Base-by-base conservation (phyloP, 805 yeast genomes). In the Barnettozyma pratensis region DNA sequence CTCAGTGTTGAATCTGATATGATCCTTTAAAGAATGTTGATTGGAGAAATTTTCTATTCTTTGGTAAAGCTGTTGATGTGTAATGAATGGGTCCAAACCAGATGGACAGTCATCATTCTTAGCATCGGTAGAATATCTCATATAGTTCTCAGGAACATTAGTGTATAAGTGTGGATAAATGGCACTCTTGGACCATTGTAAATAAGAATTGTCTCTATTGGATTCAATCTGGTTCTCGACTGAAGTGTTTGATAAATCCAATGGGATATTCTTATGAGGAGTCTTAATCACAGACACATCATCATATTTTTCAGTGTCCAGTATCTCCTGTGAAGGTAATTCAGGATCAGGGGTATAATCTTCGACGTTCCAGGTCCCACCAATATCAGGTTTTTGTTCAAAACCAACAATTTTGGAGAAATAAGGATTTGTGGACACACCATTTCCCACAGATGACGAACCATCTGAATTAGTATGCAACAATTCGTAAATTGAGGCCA, bases 361-460 rank as follows among this genome's bases (percentile, higher is more conserved):
- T 19, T 54, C 57, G 5, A 67, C 55, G 36, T 62, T 55, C 79
- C 79, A 74, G 6, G 72, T 68, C 1, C 79, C 80, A n/a, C 79
- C 80, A 30, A 74, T 60, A 27, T 54, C 60, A 7, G 53, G 36
- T 42, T 70, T 71, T 48, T 71, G 75, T 53, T 75, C 80, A 57
- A 74, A 74, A 1, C 70, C 77, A 11, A 71, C 72, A 25, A 74
- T 53, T 41, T 64, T 59, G 7, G 62, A 56, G 47, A 70, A 70
- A 26, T 57, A 59, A 1, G 61, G 61, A 39, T 57, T 39, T 32
- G 10, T 37, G 25, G 37, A 45, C 14, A 4, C 26, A 3, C 45
- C 48, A 2, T 9, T 7, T 1, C 44, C 52, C 9, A 64, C 50
- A 3, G 66, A 49, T 0, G 68, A 61, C 1, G 60, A 50, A 1